Conservation (phyloP, 1,139 yeast genomes). For the Candida glucosophila region DNA sequence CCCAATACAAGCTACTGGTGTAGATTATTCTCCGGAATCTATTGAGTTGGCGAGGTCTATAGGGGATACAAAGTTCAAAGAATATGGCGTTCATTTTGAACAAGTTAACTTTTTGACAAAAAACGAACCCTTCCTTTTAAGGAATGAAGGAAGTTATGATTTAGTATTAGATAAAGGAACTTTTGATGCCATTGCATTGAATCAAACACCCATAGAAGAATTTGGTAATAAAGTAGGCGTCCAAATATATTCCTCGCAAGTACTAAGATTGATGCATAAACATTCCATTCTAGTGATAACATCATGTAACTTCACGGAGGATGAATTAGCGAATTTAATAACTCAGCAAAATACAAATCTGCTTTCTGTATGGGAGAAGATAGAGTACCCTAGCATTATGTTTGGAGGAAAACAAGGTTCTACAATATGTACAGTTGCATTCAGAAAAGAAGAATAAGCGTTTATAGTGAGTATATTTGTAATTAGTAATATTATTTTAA, state of each 20-base stretch:
- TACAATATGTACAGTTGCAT: slow-evolving; percentile 82
- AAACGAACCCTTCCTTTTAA: slow-evolving; percentile 22
- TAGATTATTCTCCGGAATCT: slow-evolving; percentile 80
- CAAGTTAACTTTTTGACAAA: slow-evolving; percentile 37
- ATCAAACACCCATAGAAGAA: slow-evolving; percentile 41
- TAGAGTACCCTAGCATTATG: slow-evolving; percentile 71
- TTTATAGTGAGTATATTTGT: slow-evolving; percentile 1
- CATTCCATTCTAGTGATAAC: slow-evolving; percentile 69
- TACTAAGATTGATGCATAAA: slow-evolving; percentile 44
- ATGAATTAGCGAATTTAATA: slow-evolving; percentile 56
- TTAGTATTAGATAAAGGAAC: slow-evolving; percentile 90
- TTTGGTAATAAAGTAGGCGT: slow-evolving; percentile 41
- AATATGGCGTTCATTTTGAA: slow-evolving; percentile 30
- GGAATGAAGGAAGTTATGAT: slow-evolving; percentile 42
- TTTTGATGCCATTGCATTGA: slow-evolving; percentile 88
- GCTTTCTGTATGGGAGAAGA: slow-evolving; percentile 50
- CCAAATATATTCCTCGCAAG: slow-evolving; percentile 56
- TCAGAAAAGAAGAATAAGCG: slow-evolving; percentile 26
- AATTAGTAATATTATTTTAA: neutral
- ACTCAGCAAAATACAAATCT: slow-evolving; percentile 25
- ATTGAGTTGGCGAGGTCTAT: slow-evolving; percentile 63
- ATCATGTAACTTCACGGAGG: slow-evolving; percentile 89
- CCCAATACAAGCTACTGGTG: slow-evolving; percentile 44
- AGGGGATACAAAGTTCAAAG: slow-evolving; percentile 30
- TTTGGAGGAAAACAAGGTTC: slow-evolving; percentile 88